These are phyloP conservation scores for Russula compacta DNA, from an alignment of 768 basidiomycete species.

Conservation along the genomic window DNA sequence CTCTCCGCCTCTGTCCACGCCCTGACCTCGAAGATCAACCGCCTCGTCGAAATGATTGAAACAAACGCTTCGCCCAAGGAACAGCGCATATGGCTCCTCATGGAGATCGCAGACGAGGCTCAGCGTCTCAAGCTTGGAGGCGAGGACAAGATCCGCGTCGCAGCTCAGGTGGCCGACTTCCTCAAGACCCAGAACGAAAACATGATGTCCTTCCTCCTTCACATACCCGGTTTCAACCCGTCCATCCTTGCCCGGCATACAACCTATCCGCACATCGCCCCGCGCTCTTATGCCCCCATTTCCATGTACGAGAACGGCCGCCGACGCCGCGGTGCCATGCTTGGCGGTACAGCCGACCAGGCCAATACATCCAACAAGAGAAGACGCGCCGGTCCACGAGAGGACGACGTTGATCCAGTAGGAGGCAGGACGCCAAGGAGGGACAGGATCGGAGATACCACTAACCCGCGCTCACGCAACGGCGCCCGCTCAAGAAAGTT, in stretches of 20 bases:
- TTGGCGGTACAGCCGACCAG: conserved; percentile 40
- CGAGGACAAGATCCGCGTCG: conserved; percentile 97
- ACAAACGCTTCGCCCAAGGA: conserved; percentile 47
- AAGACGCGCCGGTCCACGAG: conserved; percentile 36
- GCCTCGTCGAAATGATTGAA: conserved; percentile 71
- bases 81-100: conserved; percentile 77
- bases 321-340: conserved; percentile 44
- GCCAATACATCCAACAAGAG: conserved; percentile 60
- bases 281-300: conserved; percentile 56
- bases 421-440: conserved; percentile 53
- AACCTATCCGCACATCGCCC: conserved; percentile 66
- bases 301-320: conserved; percentile 54
- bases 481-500: conserved; percentile 55
- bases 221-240: conserved; percentile 55
- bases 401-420: conserved; percentile 55
- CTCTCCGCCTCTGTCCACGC: conserved; percentile 78
- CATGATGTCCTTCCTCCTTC: conserved; percentile 51
- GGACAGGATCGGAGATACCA: conserved; percentile 40
- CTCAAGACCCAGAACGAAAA: conserved; percentile 59
- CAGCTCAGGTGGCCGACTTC: conserved; percentile 83
- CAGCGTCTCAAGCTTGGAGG: conserved; percentile 84
- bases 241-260: conserved; percentile 52
- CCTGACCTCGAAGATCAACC: conserved; percentile 72
- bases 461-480: conserved; percentile 39
- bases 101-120: conserved; percentile 93